Conservation (phyloP, 805 yeast species). For the Spathaspora boniae region DNA sequence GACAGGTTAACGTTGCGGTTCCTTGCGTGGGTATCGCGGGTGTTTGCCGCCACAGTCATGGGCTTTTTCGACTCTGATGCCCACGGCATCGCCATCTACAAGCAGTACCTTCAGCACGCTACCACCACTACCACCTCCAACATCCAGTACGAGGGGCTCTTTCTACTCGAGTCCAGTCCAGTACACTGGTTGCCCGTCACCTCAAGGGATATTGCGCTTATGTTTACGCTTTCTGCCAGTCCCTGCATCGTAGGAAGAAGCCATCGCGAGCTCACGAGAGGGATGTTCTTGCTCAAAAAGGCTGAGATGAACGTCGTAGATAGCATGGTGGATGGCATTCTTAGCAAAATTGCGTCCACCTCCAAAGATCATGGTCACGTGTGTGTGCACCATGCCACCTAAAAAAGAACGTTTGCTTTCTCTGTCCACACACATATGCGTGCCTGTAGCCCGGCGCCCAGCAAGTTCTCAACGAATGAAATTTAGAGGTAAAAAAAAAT, state of each 20-base stretch:
- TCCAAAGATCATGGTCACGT: no score
- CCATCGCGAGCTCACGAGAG: slow-evolving; percentile 52
- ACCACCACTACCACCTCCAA: no score
- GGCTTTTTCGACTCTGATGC: slow-evolving; percentile 64
- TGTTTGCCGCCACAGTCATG: slow-evolving; percentile 15
- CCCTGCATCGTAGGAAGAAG: slow-evolving; percentile 4
- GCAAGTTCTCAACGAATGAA: no score
- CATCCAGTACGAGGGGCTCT: slow-evolving; percentile 38
- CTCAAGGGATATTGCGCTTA: slow-evolving; percentile 17
- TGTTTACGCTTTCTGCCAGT: slow-evolving; percentile 11
- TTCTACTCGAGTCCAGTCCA: slow-evolving; percentile 32
- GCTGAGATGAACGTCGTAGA: slow-evolving; percentile 51
- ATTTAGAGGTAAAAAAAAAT: no score
- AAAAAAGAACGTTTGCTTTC: no score
- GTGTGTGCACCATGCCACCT: no score
- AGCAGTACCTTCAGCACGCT: slow-evolving; percentile 32
- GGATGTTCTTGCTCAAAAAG: slow-evolving; percentile 47
- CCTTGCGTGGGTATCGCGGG: slow-evolving; percentile 2
- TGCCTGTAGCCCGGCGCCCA: no score
- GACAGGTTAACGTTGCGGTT: slow-evolving; percentile 47
- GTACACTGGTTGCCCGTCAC: slow-evolving; percentile 23
- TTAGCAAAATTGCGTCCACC: no score
- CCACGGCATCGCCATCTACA: slow-evolving; percentile 54
- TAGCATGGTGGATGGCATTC: no score
- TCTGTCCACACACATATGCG: no score